These are phyloP conservation scores for Gossypium laxum DNA, from an alignment of 441 rosid species.

Conservation along the genomic window DNA sequence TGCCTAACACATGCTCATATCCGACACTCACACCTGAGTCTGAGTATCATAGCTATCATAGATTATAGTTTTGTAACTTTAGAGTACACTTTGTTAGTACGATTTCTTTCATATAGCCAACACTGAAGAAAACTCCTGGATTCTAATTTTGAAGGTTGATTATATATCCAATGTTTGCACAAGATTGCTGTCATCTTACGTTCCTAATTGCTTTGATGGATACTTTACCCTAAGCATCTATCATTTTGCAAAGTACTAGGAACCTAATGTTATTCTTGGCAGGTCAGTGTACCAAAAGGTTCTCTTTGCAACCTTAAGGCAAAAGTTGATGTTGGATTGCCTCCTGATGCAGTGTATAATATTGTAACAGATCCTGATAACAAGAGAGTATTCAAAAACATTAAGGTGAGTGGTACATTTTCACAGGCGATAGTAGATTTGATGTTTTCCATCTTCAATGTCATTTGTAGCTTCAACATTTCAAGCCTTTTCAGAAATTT, in stretches of 20 bases:
- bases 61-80: background rate
- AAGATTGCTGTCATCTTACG: background rate
- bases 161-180: background rate
- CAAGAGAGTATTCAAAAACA: constrained; percentile 81
- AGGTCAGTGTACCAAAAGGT: constrained; percentile 87
- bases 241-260: background rate
- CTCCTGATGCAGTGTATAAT: constrained; percentile 73
- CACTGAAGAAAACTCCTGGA: background rate
- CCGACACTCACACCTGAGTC: background rate
- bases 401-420: constrained; percentile 41
- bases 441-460: background rate
- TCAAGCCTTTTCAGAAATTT: constrained; percentile 2
- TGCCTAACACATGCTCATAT: background rate
- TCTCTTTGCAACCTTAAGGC: constrained; percentile 75
- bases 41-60: background rate
- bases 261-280: constrained; percentile 30
- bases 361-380: constrained; percentile 81
- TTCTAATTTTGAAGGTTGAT: background rate
- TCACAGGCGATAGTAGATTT: background rate
- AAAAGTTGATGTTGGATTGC: constrained; percentile 55
- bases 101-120: background rate
- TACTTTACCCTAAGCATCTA: background rate
- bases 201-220: background rate
- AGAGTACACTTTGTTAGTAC: background rate
- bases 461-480: background rate